Conservation (phyloP, 1,284 basidiomycete species). For the Leccinum huronense region DNA sequence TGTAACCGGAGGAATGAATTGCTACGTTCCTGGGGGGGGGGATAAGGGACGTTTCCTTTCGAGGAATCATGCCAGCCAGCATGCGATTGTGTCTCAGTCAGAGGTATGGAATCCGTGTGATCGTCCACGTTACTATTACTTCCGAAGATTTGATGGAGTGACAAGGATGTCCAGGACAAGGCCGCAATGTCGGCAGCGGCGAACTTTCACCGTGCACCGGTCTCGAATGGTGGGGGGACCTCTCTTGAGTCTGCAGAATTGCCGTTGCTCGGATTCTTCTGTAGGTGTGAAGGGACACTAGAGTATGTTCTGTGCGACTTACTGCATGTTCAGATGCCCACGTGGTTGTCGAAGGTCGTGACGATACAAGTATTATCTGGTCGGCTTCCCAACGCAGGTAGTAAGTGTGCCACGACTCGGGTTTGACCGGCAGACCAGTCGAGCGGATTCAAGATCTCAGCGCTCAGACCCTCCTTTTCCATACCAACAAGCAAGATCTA, state of each 20-base stretch:
- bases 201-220: not conserved
- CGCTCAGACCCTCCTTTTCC: not conserved
- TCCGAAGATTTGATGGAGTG: not conserved
- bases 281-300: not conserved
- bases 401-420: not conserved
- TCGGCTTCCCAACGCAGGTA: not conserved
- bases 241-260: not conserved
- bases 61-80: not conserved
- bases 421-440: not conserved
- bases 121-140: not conserved
- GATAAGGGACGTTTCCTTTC: not conserved
- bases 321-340: not conserved
- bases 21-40: not conserved
- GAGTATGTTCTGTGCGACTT: not conserved
- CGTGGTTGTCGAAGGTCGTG: not conserved
- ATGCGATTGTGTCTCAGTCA: conserved; percentile 1
- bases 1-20: not conserved
- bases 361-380: not conserved
- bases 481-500: not conserved
- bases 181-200: not conserved
- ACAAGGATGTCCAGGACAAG: not conserved
- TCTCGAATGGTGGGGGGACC: not conserved
- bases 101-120: not conserved
- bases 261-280: not conserved
- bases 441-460: not conserved